phyloP scores from a whole-genome alignment of 441 rosid species.

The Mallotus repandus region DNA sequence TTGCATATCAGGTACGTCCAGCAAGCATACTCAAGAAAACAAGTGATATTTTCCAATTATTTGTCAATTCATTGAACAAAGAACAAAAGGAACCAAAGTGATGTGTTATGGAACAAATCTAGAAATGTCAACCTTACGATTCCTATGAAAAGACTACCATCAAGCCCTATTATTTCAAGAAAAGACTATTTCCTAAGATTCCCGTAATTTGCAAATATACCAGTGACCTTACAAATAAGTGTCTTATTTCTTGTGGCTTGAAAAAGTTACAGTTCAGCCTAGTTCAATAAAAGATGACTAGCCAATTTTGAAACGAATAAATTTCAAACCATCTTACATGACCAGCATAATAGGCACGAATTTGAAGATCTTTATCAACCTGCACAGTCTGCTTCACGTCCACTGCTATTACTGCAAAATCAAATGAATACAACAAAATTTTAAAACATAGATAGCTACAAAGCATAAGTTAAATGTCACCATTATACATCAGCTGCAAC shows the following conservation, averaged over 20 bases:
- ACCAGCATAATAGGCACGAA: slow-evolving; percentile 95
- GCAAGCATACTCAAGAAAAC: slow-evolving; percentile 2
- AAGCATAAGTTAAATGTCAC: not conserved
- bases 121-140: not conserved
- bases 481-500: not conserved
- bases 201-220: not conserved
- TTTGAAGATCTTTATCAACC: slow-evolving; percentile 85
- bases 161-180: not conserved
- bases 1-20: not conserved
- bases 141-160: not conserved
- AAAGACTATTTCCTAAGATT: not conserved
- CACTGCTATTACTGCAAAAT: slow-evolving; percentile 68
- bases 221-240: not conserved
- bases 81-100: not conserved
- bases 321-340: slow-evolving; percentile 57
- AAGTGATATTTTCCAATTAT: not conserved
- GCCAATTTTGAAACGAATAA: not conserved
- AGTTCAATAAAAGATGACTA: not conserved
- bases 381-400: slow-evolving; percentile 92
- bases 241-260: no score
- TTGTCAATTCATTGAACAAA: not conserved
- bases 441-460: not conserved
- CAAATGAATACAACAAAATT: not conserved
- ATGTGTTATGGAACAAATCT: not conserved
- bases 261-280: no score